These are phyloP conservation scores for Sporobolomyces roseus DNA, from an alignment of 768 basidiomycete species.

Conservation along the genomic window DNA sequence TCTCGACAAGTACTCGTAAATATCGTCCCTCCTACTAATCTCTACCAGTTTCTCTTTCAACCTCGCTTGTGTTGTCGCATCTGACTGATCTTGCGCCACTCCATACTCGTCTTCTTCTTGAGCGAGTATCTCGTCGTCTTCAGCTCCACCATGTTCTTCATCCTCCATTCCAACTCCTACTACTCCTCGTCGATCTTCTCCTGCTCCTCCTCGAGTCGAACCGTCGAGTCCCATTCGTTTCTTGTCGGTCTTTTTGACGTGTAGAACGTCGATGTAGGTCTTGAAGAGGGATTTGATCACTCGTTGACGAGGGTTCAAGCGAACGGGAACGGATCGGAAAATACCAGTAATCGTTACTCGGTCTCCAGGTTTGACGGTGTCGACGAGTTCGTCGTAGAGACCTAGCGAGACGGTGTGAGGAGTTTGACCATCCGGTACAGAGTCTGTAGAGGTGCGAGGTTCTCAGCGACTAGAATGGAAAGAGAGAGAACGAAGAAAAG, in stretches of 20 bases:
- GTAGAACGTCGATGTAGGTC: conserved; percentile 93
- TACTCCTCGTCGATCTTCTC: conserved; percentile 57
- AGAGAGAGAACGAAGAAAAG: neutral
- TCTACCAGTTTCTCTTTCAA: conserved; percentile 64
- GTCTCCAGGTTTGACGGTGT: conserved; percentile 93
- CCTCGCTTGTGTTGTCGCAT: conserved; percentile 53
- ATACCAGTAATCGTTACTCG: conserved; percentile 85
- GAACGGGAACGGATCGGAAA: conserved; percentile 90
- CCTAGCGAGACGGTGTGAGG: conserved; percentile 95
- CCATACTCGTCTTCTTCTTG: conserved; percentile 49
- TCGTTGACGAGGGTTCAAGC: conserved; percentile 85
- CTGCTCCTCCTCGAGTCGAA: conserved; percentile 58
- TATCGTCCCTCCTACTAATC: conserved; percentile 68
- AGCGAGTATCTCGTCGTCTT: conserved; percentile 38
- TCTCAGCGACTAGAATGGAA: too few relatives aligned
- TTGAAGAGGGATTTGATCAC: conserved; percentile 94
- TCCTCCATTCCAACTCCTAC: conserved; percentile 66
- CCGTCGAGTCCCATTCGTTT: conserved; percentile 70
- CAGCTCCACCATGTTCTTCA: conserved; percentile 54
- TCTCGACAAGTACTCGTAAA: conserved; percentile 78
- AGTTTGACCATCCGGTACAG: conserved; percentile 95
- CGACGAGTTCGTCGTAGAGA: conserved; percentile 97
- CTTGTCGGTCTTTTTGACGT: conserved; percentile 69
- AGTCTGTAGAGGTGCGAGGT: conserved; percentile 58
- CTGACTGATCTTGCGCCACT: too few relatives aligned